Evolutionary conservation across 352 stramenopile species (phyloP).

Genomic region (Phytophthora colocasiae): DNA sequence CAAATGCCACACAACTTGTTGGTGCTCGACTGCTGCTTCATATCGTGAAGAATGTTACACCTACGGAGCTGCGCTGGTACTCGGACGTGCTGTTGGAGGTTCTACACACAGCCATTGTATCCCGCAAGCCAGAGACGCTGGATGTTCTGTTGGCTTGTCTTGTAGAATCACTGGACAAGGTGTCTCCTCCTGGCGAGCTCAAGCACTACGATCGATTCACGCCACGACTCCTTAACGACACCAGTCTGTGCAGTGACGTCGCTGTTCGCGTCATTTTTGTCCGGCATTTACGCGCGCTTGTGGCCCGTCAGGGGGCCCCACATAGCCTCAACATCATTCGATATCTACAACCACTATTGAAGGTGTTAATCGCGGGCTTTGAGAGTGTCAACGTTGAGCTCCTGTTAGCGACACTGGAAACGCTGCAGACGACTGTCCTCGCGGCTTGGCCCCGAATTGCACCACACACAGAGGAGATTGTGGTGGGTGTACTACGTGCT

Average conservation of each 20-base stretch:
- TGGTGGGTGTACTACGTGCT: conserved; percentile 73
- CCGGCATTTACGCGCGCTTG: conserved; percentile 51
- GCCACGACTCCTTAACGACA: conserved; percentile 68
- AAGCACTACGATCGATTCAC: conserved; percentile 75
- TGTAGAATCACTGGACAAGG: conserved; percentile 59
- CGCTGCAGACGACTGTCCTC: conserved; percentile 58
- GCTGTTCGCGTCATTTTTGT: conserved; percentile 65
- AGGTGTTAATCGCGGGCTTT: conserved; percentile 72
- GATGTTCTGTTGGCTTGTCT: conserved; percentile 69
- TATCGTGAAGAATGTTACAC: conserved; percentile 65
- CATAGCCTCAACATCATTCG: conserved; percentile 75
- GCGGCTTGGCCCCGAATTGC: conserved; percentile 74
- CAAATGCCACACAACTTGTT: conserved; percentile 63
- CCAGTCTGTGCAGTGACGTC: conserved; percentile 70
- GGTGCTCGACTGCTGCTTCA: conserved; percentile 69
- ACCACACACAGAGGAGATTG: conserved; percentile 70
- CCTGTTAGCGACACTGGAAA: conserved; percentile 64
- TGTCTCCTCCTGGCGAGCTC: conserved; percentile 63
- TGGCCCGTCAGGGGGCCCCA: conserved; percentile 62
- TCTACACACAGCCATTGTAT: conserved; percentile 68
- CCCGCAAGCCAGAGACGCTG: conserved; percentile 61
- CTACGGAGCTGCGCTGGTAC: conserved; percentile 86
- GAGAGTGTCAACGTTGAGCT: conserved; percentile 67
- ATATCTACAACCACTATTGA: conserved; percentile 83
- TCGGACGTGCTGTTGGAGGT: conserved; percentile 78